Evolutionary conservation across 805 yeast species (phyloP).

Genomic region (Kurtzmaniella cleridarum): DNA sequence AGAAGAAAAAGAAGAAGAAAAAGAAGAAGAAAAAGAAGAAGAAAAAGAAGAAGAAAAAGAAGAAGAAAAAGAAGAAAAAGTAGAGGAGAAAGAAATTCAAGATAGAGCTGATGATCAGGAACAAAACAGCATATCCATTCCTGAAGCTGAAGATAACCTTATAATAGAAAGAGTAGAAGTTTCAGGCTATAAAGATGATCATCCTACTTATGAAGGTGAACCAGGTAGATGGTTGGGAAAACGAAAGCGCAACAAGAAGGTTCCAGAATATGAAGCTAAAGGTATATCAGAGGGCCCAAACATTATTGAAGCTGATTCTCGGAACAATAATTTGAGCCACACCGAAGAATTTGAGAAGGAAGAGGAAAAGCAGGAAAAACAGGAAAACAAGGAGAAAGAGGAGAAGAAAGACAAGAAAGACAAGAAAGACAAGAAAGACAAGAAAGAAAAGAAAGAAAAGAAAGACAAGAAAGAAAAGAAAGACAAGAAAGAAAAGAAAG

Average conservation of each 20-base stretch:
- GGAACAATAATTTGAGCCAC: too few species aligned
- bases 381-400: constrained; percentile 2
- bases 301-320: not conserved
- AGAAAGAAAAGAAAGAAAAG: not conserved
- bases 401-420: constrained; percentile 4
- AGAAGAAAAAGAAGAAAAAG: constrained; percentile 3
- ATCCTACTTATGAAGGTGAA: too few species aligned
- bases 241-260: too few species aligned
- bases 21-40: constrained; percentile 9
- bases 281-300: too few species aligned
- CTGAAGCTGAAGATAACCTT: constrained; percentile 18
- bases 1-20: constrained; percentile 8
- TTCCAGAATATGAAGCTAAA: too few species aligned
- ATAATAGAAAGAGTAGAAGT: constrained; percentile 43
- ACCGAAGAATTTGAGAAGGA: too few species aligned
- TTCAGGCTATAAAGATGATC: constrained; percentile 13
- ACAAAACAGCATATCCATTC: not conserved
- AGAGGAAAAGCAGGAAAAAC: constrained; percentile 6
- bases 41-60: constrained; percentile 7
- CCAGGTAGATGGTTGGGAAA: too few species aligned
- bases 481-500: constrained; percentile 6
- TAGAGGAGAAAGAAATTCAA: constrained; percentile 4
- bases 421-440: constrained; percentile 7
- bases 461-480: constrained; percentile 7
- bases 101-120: not conserved